Evolutionary conservation across 1,139 yeast genomes (phyloP).

Genomic region (Debaryomycetaceae sp.): DNA sequence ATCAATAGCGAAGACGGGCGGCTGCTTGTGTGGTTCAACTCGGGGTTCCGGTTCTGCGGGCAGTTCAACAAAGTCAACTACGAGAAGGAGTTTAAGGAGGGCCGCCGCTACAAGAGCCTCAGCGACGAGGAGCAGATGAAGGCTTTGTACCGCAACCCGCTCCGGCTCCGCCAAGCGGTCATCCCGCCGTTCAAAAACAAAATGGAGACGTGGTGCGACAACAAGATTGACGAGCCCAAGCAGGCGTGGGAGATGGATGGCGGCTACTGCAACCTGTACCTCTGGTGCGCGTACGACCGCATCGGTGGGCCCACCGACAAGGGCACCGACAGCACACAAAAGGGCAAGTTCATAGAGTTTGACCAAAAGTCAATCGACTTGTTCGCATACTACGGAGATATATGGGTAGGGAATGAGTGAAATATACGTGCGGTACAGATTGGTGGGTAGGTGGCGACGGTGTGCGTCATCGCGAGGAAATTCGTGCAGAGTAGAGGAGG

Average conservation of each 20-base stretch:
- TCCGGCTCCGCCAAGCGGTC: constrained; percentile 22
- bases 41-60: constrained; percentile 31
- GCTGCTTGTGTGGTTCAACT: constrained; percentile 30
- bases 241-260: constrained; percentile 28
- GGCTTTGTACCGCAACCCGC: constrained; percentile 20
- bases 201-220: constrained; percentile 20
- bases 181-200: constrained; percentile 28
- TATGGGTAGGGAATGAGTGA: constrained; percentile 32
- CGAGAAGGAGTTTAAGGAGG: constrained; percentile 20
- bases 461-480: too few relatives aligned
- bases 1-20: constrained; percentile 27
- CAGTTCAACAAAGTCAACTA: constrained; percentile 21
- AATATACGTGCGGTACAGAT: too few relatives aligned
- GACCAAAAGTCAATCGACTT: constrained; percentile 18
- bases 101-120: constrained; percentile 17
- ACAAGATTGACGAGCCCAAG: constrained; percentile 24
- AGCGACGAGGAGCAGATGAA: constrained; percentile 17
- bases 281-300: constrained; percentile 44
- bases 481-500: too few relatives aligned
- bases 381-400: constrained; percentile 27
- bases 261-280: constrained; percentile 35
- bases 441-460: too few relatives aligned
- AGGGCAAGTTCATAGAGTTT: constrained; percentile 23
- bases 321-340: constrained; percentile 21
- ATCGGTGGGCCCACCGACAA: constrained; percentile 30